A percentile compares a stretch with the other conserved stretches of the same genome.
Conservation (phyloP, 1,284 basidiomycete genomes). For the Boletus semigastroideus region DNA sequence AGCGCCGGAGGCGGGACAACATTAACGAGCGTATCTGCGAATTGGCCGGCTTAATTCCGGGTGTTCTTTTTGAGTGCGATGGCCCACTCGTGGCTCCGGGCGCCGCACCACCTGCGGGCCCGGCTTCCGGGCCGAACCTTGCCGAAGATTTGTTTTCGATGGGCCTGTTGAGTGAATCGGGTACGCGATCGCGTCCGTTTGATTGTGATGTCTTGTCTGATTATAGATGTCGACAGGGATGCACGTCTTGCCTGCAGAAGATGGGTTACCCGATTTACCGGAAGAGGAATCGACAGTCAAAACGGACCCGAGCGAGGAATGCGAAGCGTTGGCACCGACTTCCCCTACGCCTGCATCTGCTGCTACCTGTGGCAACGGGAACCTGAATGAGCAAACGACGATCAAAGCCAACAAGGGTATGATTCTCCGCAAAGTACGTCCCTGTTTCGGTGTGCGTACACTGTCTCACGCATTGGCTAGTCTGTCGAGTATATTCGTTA, state of each 20-base stretch:
- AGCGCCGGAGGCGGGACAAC: constrained; percentile 82
- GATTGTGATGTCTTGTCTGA: background rate
- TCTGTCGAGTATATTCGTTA: constrained; percentile 89
- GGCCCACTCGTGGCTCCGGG: constrained; percentile 24
- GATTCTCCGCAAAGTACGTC: constrained; percentile 66
- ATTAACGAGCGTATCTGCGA: constrained; percentile 95
- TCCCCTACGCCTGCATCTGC: constrained; percentile 15
- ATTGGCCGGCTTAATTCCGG: constrained; percentile 84
- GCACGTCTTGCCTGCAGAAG: constrained; percentile 28
- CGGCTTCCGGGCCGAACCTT: constrained; percentile 9
- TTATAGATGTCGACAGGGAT: constrained; percentile 10
- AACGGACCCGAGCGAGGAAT: constrained; percentile 33
- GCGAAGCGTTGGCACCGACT: constrained; percentile 17
- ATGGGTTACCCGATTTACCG: constrained; percentile 30
- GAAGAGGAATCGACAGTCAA: constrained; percentile 33
- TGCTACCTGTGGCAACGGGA: constrained; percentile 3
- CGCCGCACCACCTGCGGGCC: constrained; percentile 11
- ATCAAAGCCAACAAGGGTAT: constrained; percentile 90
- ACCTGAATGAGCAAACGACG: constrained; percentile 29
- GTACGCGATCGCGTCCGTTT: constrained; percentile 10
- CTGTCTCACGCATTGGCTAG: constrained; percentile 23
- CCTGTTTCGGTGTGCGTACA: background rate
- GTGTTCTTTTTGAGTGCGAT: constrained; percentile 70
- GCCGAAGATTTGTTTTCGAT: constrained; percentile 24
- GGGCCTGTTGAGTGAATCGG: constrained; percentile 21